phyloP scores from a whole-genome alignment of 2,329 filamentous ascomycete species.

The Trichoderma polysporum region DNA sequence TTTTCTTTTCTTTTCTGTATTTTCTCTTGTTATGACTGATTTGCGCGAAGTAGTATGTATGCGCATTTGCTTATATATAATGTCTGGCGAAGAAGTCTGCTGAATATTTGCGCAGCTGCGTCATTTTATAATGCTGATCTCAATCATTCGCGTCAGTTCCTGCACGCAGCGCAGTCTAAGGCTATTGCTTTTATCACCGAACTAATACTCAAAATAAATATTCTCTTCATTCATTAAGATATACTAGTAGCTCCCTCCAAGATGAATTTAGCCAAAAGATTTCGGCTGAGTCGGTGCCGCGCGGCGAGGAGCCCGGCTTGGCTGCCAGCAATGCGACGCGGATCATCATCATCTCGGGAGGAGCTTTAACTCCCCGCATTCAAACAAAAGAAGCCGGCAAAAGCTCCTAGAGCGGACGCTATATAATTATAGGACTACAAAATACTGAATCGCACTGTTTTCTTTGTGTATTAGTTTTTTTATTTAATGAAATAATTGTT shows the following conservation, averaged over 20 bases:
- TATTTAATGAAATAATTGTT: not conserved
- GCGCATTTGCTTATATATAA: not conserved
- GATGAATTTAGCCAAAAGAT: not conserved
- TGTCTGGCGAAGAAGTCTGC: not conserved
- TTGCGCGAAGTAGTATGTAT: not conserved
- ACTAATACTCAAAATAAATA: too few relatives aligned
- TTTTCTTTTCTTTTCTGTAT: not conserved
- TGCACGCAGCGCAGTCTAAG: not conserved
- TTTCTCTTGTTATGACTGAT: not conserved
- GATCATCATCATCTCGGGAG: not conserved
- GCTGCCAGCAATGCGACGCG: not conserved
- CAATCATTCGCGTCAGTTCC: not conserved
- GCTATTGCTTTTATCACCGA: not conserved
- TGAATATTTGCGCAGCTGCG: not conserved
- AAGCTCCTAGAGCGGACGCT: not conserved
- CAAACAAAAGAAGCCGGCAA: not conserved
- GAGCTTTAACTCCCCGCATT: constrained; percentile 10
- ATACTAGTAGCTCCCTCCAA: not conserved
- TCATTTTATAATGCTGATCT: not conserved
- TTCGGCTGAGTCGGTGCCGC: not conserved
- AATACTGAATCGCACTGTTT: not conserved
- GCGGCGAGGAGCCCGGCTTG: not conserved
- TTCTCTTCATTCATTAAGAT: not conserved
- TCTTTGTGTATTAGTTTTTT: not conserved
- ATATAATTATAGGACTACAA: not conserved